A percentile compares a stretch with the other conserved stretches of the same genome.
Conservation (phyloP, 2,329 filamentous ascomycete species). For the Verticillium nubilum region DNA sequence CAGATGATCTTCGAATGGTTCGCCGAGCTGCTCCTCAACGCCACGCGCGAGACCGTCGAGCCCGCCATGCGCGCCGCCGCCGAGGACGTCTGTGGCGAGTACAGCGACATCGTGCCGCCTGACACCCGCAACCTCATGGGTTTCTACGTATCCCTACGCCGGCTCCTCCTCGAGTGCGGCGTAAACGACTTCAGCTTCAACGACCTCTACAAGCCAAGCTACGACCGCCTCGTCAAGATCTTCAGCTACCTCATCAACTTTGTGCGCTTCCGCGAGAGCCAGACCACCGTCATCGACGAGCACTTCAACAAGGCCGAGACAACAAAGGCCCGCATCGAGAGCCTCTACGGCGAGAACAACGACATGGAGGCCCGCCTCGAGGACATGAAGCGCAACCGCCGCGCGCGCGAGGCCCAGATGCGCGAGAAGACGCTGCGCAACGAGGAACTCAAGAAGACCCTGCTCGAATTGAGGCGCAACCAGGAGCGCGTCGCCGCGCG, state of each 20-base stretch:
- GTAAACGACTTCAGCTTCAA: slow-evolving; percentile 91
- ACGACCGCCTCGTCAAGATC: slow-evolving; percentile 86
- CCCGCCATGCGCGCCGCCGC: slow-evolving; percentile 91
- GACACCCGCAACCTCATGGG: slow-evolving; percentile 95
- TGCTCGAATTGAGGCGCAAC: slow-evolving; percentile 73
- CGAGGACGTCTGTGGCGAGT: slow-evolving; percentile 80
- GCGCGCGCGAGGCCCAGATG: slow-evolving; percentile 74
- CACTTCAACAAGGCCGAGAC: slow-evolving; percentile 88
- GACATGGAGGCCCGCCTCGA: slow-evolving; percentile 75
- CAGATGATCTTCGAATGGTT: slow-evolving; percentile 99
- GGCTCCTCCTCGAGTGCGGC: slow-evolving; percentile 78
- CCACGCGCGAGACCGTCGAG: slow-evolving; percentile 86
- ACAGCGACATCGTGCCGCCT: slow-evolving; percentile 74
- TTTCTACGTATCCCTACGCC: slow-evolving; percentile 81
- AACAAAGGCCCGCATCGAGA: slow-evolving; percentile 82
- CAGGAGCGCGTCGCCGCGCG: slow-evolving; percentile 81
- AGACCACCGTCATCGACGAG: slow-evolving; percentile 83
- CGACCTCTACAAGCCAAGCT: slow-evolving; percentile 86
- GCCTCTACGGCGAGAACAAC: slow-evolving; percentile 79
- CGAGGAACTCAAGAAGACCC: slow-evolving; percentile 75
- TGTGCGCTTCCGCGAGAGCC: slow-evolving; percentile 90
- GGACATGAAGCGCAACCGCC: slow-evolving; percentile 75
- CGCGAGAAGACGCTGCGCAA: slow-evolving; percentile 82
- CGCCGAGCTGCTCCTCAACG: slow-evolving; percentile 87
- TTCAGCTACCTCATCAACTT: slow-evolving; percentile 99